These are phyloP conservation scores for Halteria grandinella DNA, from an alignment of 73 alveolate species.

Conservation along the genomic window DNA sequence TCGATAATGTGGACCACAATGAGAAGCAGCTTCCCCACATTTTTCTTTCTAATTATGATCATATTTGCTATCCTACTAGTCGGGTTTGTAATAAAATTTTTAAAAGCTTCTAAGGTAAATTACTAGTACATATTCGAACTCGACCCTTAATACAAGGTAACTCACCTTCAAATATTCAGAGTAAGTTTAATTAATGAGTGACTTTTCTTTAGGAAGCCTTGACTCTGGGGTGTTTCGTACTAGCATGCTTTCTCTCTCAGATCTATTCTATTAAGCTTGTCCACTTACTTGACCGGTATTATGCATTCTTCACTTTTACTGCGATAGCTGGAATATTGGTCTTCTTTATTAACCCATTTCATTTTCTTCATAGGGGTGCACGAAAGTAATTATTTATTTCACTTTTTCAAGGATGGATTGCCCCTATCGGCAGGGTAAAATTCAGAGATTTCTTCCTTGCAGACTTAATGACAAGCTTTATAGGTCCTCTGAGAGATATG, in stretches of 20 bases:
- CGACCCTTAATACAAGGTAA: constrained; percentile 52
- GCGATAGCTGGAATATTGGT: neutral
- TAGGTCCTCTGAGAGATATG: constrained; percentile 59
- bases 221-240: constrained; percentile 14
- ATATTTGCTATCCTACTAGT: constrained; percentile 25
- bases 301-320: constrained; percentile 15
- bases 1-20: constrained; percentile 13
- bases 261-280: constrained; percentile 37
- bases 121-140: constrained; percentile 60
- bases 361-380: constrained; percentile 25
- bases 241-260: constrained; percentile 36
- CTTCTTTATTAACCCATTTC: constrained; percentile 44
- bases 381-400: constrained; percentile 38
- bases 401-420: neutral
- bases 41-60: constrained; percentile 29
- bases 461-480: constrained; percentile 67
- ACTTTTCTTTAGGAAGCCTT: too few species aligned
- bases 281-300: constrained; percentile 7
- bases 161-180: constrained; percentile 32
- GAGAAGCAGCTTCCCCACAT: constrained; percentile 41
- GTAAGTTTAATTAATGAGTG: too few species aligned
- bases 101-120: constrained; percentile 46
- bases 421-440: constrained; percentile 63
- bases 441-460: constrained; percentile 69
- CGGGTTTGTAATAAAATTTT: constrained; percentile 46